These are phyloP conservation scores for Naganishia friedmannii DNA, from an alignment of 768 basidiomycete species.

Conservation along the genomic window DNA sequence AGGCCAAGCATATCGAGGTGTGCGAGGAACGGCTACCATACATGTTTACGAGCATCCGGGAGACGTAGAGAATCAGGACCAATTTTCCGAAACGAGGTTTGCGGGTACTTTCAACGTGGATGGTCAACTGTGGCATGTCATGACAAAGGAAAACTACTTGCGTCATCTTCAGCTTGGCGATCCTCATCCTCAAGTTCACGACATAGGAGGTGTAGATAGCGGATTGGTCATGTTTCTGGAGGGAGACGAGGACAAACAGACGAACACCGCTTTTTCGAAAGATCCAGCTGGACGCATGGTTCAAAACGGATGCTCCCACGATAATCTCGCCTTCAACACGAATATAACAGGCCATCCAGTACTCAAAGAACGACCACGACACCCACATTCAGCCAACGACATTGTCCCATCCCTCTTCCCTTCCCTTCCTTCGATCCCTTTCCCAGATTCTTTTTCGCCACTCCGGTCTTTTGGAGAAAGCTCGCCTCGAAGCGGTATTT, in stretches of 20 bases:
- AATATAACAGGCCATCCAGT: constrained; percentile 52
- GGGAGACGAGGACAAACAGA: constrained; percentile 20
- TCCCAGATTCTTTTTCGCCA: constrained; percentile 7
- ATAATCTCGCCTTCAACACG: constrained; percentile 66
- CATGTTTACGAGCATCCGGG: constrained; percentile 64
- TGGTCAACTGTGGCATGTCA: constrained; percentile 68
- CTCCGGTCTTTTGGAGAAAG: background rate
- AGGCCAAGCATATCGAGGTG: constrained; percentile 45
- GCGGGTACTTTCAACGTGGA: constrained; percentile 72
- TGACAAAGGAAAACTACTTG: constrained; percentile 68
- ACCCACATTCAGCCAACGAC: constrained; percentile 10
- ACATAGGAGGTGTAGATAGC: constrained; percentile 54
- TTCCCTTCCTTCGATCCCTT: background rate
- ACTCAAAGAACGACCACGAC: constrained; percentile 7
- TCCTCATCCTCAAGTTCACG: constrained; percentile 50
- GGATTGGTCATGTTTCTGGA: constrained; percentile 63
- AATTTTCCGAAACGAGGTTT: constrained; percentile 50
- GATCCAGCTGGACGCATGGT: constrained; percentile 61
- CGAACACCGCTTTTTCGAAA: constrained; percentile 57
- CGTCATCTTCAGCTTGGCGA: constrained; percentile 61
- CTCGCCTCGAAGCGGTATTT: background rate
- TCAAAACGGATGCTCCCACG: constrained; percentile 63
- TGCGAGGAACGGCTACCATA: constrained; percentile 74
- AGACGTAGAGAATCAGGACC: constrained; percentile 54
- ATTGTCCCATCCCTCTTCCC: background rate